These are phyloP conservation scores for Colletotrichum paranaense DNA, from an alignment of 2,329 filamentous ascomycete genomes.

Conservation along the genomic window DNA sequence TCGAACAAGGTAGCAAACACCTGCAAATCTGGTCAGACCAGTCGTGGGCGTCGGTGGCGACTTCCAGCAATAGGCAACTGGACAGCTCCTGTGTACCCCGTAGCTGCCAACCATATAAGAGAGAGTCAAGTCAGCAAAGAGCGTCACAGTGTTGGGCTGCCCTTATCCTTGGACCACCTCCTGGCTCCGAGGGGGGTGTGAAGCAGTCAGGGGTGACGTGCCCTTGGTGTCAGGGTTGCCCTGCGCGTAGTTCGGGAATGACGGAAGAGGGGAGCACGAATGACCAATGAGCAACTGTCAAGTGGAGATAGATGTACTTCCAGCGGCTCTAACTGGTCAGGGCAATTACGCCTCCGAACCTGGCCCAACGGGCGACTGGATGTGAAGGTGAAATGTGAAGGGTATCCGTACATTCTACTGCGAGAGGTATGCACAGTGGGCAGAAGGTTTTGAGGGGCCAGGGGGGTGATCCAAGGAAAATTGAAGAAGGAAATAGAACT, in stretches of 20 bases:
- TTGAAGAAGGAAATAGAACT: background rate
- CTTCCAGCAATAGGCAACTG: background rate
- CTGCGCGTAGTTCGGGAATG: constrained; percentile 6
- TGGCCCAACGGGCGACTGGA: background rate
- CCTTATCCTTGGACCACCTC: background rate
- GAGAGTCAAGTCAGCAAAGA: background rate
- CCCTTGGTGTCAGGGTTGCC: background rate
- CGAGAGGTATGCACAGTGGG: too few species aligned
- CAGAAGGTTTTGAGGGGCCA: background rate
- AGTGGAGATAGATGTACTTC: background rate
- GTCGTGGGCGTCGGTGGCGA: background rate
- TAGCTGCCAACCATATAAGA: background rate
- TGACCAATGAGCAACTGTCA: background rate
- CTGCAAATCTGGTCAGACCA: background rate
- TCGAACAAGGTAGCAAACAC: background rate
- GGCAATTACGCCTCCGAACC: background rate
- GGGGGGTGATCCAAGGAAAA: background rate
- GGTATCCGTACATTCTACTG: background rate
- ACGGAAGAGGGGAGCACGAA: background rate
- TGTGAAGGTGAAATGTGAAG: background rate
- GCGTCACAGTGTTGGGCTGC: too few species aligned
- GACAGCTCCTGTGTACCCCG: background rate
- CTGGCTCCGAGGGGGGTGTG: background rate
- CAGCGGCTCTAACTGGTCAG: background rate
- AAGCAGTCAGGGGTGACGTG: constrained; percentile 8